Conservation (phyloP, 495 filamentous ascomycete genomes). For the Xylaria grammica region DNA sequence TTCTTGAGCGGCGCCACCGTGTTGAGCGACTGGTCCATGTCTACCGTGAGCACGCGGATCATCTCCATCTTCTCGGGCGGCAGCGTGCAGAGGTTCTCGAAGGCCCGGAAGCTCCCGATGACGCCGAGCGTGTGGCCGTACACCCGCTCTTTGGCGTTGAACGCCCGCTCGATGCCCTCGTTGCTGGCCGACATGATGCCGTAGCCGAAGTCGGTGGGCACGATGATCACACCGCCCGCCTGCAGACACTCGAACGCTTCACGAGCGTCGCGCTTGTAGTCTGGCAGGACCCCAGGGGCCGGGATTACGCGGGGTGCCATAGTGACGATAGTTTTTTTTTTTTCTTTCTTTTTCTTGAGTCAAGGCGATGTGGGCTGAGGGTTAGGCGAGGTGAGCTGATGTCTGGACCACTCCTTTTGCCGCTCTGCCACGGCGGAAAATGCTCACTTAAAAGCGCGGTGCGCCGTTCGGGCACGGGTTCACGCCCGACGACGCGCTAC, state of each 20-base stretch:
- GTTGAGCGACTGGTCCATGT: conserved; percentile 32
- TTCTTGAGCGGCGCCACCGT: conserved; percentile 27
- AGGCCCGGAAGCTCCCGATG: conserved; percentile 31
- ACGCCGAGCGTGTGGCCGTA: conserved; percentile 33
- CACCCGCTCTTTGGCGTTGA: conserved; percentile 33
- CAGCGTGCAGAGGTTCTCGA: conserved; percentile 32
- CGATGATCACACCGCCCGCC: conserved; percentile 29
- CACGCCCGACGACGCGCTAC: background rate
- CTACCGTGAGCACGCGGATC: conserved; percentile 34
- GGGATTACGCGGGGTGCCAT: conserved; percentile 24
- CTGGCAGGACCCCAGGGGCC: conserved; percentile 28
- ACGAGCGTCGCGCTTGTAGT: conserved; percentile 29
- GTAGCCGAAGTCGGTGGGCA: conserved; percentile 40
- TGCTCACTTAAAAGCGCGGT: conserved; percentile 9
- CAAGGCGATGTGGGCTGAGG: background rate
- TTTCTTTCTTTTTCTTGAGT: background rate
- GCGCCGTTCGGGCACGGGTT: conserved; percentile 19
- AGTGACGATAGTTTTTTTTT: background rate
- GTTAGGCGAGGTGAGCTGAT: background rate
- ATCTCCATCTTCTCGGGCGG: conserved; percentile 29
- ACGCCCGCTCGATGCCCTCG: conserved; percentile 30
- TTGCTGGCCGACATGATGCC: conserved; percentile 33
- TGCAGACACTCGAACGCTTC: conserved; percentile 32
- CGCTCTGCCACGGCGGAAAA: background rate
- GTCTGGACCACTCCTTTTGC: background rate